A percentile compares a stretch with the other conserved stretches of the same genome.
phyloP scores from a whole-genome alignment of 1,284 basidiomycete genomes.

The Fomitopsis betulina region DNA sequence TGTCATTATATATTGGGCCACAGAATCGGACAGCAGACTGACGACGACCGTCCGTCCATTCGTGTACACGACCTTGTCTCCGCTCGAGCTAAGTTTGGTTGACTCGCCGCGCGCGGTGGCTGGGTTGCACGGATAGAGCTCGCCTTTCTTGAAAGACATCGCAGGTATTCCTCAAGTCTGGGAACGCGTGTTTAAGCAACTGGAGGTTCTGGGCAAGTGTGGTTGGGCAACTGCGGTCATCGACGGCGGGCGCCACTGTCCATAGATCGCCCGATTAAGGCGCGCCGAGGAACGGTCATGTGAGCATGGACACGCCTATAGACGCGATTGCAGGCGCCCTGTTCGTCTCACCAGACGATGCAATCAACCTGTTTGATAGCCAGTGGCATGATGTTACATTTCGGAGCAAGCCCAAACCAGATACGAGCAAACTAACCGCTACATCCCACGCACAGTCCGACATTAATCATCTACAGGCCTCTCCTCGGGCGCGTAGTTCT shows the following conservation, averaged over 20 bases:
- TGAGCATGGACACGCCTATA: slow-evolving; percentile 2
- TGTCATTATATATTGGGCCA: too few species aligned
- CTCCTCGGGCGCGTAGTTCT: slow-evolving; percentile 51
- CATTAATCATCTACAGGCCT: slow-evolving; percentile 17
- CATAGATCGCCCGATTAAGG: slow-evolving; percentile 19
- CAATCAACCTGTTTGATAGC: background rate
- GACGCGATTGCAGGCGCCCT: background rate
- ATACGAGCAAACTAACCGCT: background rate
- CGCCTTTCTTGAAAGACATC: slow-evolving; percentile 57
- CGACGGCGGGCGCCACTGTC: slow-evolving; percentile 9
- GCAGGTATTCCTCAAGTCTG: background rate
- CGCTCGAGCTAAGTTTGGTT: slow-evolving; percentile 81
- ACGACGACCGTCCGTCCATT: slow-evolving; percentile 87
- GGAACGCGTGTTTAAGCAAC: background rate
- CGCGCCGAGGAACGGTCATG: slow-evolving; percentile 14
- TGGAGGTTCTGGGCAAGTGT: background rate
- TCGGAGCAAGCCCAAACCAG: background rate
- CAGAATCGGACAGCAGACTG: slow-evolving; percentile 30
- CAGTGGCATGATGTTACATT: background rate
- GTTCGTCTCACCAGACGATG: background rate
- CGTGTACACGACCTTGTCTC: slow-evolving; percentile 84
- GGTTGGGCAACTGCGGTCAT: background rate
- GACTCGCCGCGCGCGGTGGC: slow-evolving; percentile 67
- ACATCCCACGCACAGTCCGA: background rate
- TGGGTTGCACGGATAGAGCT: slow-evolving; percentile 73